Percentiles rank a stretch among this genome's conserved stretches.
phyloP scores from a whole-genome alignment of 805 yeast species.

The Yarrowia porcina region DNA sequence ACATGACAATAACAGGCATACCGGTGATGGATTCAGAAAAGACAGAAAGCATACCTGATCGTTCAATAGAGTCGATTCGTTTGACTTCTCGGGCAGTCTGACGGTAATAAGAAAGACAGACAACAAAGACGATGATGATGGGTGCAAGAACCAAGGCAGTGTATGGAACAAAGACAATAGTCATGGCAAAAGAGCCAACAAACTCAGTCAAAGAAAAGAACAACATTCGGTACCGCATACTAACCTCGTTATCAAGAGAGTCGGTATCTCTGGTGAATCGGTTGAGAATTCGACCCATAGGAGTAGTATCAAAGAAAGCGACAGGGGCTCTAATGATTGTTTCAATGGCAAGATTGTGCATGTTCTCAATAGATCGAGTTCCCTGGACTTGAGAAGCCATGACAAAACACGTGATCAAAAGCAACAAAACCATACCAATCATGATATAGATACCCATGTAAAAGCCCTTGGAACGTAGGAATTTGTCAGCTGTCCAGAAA shows the following conservation, averaged over 20 bases:
- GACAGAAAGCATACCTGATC: constrained; percentile 67
- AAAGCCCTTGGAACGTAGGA: constrained; percentile 38
- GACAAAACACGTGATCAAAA: constrained; percentile 43
- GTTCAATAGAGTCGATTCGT: constrained; percentile 66
- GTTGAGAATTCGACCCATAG: constrained; percentile 93
- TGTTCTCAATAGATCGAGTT: constrained; percentile 32
- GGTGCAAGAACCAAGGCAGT: constrained; percentile 60
- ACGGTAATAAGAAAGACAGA: constrained; percentile 55
- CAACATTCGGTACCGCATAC: constrained; percentile 57
- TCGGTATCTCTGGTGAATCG: constrained; percentile 93
- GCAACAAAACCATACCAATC: constrained; percentile 51
- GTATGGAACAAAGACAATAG: constrained; percentile 64
- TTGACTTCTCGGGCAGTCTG: constrained; percentile 73
- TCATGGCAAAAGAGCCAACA: constrained; percentile 54
- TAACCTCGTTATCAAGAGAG: constrained; percentile 85
- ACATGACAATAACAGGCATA: constrained; percentile 60
- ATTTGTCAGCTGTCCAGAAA: constrained; percentile 55
- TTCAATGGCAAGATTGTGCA: constrained; percentile 64
- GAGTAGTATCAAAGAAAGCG: constrained; percentile 93
- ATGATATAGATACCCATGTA: constrained; percentile 55
- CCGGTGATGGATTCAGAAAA: constrained; percentile 71
- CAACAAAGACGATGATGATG: constrained; percentile 44
- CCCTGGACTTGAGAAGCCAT: not conserved
- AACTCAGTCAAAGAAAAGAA: constrained; percentile 50
- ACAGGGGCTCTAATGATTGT: constrained; percentile 70